phyloP scores from a whole-genome alignment of 306 rosid genomes.

The Ceratonia siliqua region DNA sequence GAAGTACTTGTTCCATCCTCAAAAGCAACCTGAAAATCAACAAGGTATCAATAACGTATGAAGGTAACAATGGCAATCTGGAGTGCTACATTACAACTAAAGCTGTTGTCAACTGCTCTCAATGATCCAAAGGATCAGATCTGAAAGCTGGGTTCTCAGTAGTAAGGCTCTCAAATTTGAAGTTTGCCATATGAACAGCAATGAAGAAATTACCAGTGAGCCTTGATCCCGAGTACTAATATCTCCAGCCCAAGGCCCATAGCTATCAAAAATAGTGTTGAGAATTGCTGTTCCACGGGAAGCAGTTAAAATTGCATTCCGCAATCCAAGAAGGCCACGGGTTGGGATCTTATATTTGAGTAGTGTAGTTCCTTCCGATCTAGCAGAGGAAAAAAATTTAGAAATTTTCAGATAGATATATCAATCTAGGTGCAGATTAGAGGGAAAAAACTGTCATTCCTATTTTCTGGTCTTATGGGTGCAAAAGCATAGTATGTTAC shows the following conservation, averaged over 20 bases:
- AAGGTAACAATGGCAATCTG: constrained; percentile 17
- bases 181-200: not conserved
- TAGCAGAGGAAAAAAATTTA: constrained; percentile 40
- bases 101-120: not conserved
- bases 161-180: not conserved
- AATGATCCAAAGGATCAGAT: not conserved
- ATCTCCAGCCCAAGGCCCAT: constrained; percentile 96
- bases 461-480: not conserved
- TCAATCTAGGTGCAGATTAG: constrained; percentile 8
- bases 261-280: constrained; percentile 85
- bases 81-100: not conserved
- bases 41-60: constrained; percentile 22
- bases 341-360: constrained; percentile 96
- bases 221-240: constrained; percentile 93
- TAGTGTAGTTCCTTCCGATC: constrained; percentile 81
- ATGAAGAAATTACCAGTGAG: constrained; percentile 69
- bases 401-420: constrained; percentile 31
- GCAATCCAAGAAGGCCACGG: constrained; percentile 92
- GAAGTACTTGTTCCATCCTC: constrained; percentile 92
- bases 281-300: constrained; percentile 97
- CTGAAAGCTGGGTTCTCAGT: not conserved
- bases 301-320: constrained; percentile 97
- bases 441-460: not conserved
- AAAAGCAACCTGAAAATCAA: constrained; percentile 84
- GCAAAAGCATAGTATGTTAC: not conserved